Evolutionary conservation across 768 basidiomycete genomes (phyloP), one percentile per base, ranked within the genome.

Genomic region (Kwoniella botswanensis): DNA sequence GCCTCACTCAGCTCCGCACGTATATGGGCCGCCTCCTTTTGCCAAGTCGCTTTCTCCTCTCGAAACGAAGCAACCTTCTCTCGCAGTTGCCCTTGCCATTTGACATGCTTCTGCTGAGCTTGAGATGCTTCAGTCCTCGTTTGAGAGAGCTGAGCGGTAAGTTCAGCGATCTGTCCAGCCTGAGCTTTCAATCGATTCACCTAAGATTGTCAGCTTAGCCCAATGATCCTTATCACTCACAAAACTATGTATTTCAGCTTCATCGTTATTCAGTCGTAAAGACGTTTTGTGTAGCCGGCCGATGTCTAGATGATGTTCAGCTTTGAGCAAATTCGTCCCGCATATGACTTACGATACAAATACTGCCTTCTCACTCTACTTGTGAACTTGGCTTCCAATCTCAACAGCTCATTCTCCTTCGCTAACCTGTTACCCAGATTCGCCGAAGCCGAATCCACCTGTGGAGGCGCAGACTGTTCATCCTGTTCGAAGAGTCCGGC

Each of bases 71-170:
- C 88, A 67, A 93, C 85, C 80, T 91, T 92, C 68, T 90, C 89
- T 77, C 92, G 90, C n/a, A 94, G 83, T 70, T 93, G 89, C 3
- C 85, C 87, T 74, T 93, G 93, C 91, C 92, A 95, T 68, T 93
- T 92, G 2, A 88, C 88, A 77, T 92, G 93, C 75, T 91, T 91
- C 71, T 89, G 88, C 79, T 92, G 92, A 2, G 90, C 88, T 15
- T 87, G 88, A 1, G 88, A 87, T 0, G 92, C 90, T 74, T 92
- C 90, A 44, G 87, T 86, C 70, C 90, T 91, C 71, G 93, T 89
- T 56, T 90, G 89, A 57, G 87, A 89, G 42, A 94, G 86, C 71
- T 93, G 90, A 24, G 71, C 70, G 10, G 71, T 74, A 9, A 81
- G 71, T 12, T 68, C 71, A 12, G 65, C 74, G 41, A 79, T 81